Base-by-base conservation (phyloP, 192 early-diverging fungal species). In the Rhizoclosmatium sp. region DNA sequence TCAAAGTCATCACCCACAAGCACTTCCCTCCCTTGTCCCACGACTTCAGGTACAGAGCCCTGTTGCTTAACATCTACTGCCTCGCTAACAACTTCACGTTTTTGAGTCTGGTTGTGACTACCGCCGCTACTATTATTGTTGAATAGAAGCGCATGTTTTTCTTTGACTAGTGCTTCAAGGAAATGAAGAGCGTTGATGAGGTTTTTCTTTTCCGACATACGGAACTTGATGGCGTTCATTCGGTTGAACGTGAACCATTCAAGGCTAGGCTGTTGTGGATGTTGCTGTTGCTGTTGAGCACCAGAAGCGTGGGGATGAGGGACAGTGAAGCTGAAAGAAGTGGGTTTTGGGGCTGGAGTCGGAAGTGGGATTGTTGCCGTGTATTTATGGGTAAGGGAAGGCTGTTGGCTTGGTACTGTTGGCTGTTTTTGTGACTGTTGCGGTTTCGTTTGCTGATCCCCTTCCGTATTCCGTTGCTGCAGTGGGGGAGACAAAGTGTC, bases 111-210 rank as follows among this genome's bases (percentile, higher is more conserved):
- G 10, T 9, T n/a, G 54, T 56, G 9, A 9, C 19, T 56, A n/a
- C 19, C 54, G 54, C 54, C 19, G 54, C 54, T 56, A 21, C 60
- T 68, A 10, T 42, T 45, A 42, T 58, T 47, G 41, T 59, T 58
- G 3, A n/a, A 41, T 59, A 75, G 14, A 71, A 71, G n/a, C 3
- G 73, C 41, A n/a, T 60, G 19, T 16, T 44, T 14, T 44, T 60
- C 62, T 46, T 75, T 58, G 19, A 76, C n/a, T 48, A 76, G 23
- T 12, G 45, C 49, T 48, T 76, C 75, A 10, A 76, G 64, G 40
- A 76, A 66, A 21, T 65, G 19, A 9, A 76, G 19, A 23, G 49
- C 40, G 9, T 45, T 14, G 41, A 46, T 16, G 23, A 76, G 47
- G 40, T 66, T 23, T n/a, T 47, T 39, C 49, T 76, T 76, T 56